Percentiles rank a stretch among this genome's conserved stretches.
phyloP scores from a whole-genome alignment of 352 stramenopile species.

The Pythium aphanidermatum region DNA sequence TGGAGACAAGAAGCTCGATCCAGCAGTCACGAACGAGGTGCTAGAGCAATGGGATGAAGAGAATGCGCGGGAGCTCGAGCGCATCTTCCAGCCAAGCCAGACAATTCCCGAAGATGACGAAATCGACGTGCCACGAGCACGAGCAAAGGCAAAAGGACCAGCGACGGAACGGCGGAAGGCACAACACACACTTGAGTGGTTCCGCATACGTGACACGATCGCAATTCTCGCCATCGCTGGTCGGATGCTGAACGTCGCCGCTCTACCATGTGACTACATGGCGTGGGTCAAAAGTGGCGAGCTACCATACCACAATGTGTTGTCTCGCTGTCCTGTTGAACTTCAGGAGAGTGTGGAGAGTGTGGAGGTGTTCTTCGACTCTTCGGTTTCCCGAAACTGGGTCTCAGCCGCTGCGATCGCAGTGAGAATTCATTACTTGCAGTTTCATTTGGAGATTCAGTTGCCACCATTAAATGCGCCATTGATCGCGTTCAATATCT shows the following conservation, averaged over 20 bases:
- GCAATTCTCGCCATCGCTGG: slow-evolving; percentile 56
- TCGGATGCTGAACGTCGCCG: slow-evolving; percentile 53
- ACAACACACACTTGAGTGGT: slow-evolving; percentile 26
- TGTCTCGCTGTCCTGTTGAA: slow-evolving; percentile 39
- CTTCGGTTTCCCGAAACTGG: slow-evolving; percentile 29
- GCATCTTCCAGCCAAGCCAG: slow-evolving; percentile 6
- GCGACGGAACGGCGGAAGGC: neutral
- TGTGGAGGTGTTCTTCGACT: slow-evolving; percentile 57
- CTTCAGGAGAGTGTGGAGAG: slow-evolving; percentile 41
- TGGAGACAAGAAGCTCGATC: slow-evolving; percentile 42
- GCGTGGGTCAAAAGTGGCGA: slow-evolving; percentile 54
- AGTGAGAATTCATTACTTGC: slow-evolving; percentile 48
- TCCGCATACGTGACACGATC: slow-evolving; percentile 52
- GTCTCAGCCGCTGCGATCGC: slow-evolving; percentile 33
- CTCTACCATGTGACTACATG: slow-evolving; percentile 55
- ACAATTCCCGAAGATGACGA: slow-evolving; percentile 8
- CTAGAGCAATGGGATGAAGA: slow-evolving; percentile 67
- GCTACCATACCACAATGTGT: slow-evolving; percentile 59
- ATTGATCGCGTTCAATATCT: slow-evolving; percentile 48
- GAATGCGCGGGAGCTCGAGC: slow-evolving; percentile 21
- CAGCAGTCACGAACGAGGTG: slow-evolving; percentile 44
- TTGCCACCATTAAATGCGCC: slow-evolving; percentile 67
- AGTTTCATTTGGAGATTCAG: slow-evolving; percentile 64
- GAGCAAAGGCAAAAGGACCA: neutral
- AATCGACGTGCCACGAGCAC: neutral